phyloP scores from a whole-genome alignment of 805 yeast species.

The Barnettozyma siamensis region DNA sequence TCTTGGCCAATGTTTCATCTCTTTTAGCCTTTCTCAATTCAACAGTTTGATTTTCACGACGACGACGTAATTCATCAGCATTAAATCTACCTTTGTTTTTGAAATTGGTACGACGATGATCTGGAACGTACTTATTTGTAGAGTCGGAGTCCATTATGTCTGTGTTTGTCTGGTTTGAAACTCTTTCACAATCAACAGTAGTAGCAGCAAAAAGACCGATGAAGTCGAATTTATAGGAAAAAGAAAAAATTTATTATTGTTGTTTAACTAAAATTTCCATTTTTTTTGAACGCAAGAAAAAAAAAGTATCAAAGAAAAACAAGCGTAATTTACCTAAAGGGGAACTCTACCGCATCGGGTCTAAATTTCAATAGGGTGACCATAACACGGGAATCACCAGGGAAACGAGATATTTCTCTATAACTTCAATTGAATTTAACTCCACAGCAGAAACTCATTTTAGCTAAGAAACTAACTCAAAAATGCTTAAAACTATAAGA shows the following conservation, averaged over 20 bases:
- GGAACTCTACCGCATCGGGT: background rate
- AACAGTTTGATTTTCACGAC: conserved; percentile 96
- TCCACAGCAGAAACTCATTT: no score
- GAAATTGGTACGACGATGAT: conserved; percentile 93
- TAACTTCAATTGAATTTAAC: no score
- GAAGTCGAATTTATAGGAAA: background rate
- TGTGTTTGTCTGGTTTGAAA: background rate
- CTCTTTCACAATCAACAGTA: background rate
- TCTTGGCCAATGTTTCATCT: conserved; percentile 89
- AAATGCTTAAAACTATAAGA: background rate
- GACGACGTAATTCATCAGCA: conserved; percentile 94
- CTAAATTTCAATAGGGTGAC: background rate
- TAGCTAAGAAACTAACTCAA: background rate
- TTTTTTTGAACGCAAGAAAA: background rate
- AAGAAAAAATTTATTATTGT: background rate
- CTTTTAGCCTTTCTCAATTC: conserved; percentile 94
- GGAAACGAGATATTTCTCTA: background rate
- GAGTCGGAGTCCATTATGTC: conserved; percentile 64
- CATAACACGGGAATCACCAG: background rate
- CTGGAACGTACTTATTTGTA: conserved; percentile 85
- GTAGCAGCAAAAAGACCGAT: no score
- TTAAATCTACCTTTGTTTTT: conserved; percentile 92
- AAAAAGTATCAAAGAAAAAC: background rate
- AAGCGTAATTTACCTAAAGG: background rate
- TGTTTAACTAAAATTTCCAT: background rate